Evolutionary conservation across 805 yeast species (phyloP), one percentile per base, ranked within the genome.

Genomic region (Lachancea waltii): DNA sequence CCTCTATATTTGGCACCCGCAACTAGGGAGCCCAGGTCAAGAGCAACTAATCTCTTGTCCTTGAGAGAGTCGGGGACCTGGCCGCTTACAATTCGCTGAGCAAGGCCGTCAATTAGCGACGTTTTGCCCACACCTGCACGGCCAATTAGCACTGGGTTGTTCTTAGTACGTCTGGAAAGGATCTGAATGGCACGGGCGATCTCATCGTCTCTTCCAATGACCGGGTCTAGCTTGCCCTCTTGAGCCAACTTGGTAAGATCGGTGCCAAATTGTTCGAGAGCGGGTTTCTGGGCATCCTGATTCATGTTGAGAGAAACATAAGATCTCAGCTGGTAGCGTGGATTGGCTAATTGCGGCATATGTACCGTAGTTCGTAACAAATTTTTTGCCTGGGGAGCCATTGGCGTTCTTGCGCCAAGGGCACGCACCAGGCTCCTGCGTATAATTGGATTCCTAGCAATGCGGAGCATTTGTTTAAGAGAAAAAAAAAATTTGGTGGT

Each of bases 41-140:
- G 67, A 0, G 97, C 76, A 26, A 90, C 72, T 14, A 90, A 80
- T 44, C 79, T 73, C 59, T 92, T 92, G 40, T 82, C 79, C 56
- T 87, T 85, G 81, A 90, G 81, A 30, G 87, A 76, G 45, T 92
- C 97, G 0, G 97, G 97, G 1, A 90, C 98, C 56, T 89, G 95
- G 9, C 90, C 90, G 40, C 82, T 77, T 7, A 85, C 77, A 35
- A 92, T 89, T 52, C 97, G 69, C 62, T 92, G 97, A 0, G 97
- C 97, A 27, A 92, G 68, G 0, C 97, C 98, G 57, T 92, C 98
- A 77, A 92, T 83, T 41, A 92, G 78, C 5, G 97, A 94, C 0
- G 97, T 92, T 61, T 90, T 90, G 65, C 98, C 98, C 0, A 96
- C 94, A 64, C 98, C 98, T 1, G 98, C 98, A 49, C 84, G 78